phyloP scores from a whole-genome alignment of 768 basidiomycete genomes.

The Candolleomyces eurysporus region DNA sequence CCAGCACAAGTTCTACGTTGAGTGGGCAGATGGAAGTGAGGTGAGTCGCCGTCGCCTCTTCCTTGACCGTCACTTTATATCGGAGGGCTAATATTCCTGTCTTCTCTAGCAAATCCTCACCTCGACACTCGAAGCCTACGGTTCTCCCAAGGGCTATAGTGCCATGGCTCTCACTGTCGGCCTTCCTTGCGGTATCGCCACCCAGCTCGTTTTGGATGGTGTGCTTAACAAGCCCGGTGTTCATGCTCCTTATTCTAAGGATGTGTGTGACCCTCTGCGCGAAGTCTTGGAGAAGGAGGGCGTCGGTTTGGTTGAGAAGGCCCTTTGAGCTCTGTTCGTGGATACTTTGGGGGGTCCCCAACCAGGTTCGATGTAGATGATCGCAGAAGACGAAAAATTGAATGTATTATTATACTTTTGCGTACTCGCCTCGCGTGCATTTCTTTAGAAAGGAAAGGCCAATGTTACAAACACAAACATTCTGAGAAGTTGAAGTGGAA shows the following conservation, averaged over 20 bases:
- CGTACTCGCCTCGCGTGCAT: no score
- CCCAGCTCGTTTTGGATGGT: conserved; percentile 89
- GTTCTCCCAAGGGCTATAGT: conserved; percentile 62
- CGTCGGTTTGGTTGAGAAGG: conserved; percentile 66
- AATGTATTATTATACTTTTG: no score
- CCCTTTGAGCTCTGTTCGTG: conserved; percentile 40
- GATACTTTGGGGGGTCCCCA: no score
- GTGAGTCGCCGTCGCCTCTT: conserved; percentile 31
- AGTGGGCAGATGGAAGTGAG: conserved; percentile 79
- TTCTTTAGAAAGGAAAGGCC: no score
- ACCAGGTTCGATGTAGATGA: no score
- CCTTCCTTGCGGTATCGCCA: conserved; percentile 90
- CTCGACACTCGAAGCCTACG: conserved; percentile 89
- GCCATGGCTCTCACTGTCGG: conserved; percentile 94
- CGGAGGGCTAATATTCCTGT: neutral
- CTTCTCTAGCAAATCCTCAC: conserved; percentile 72
- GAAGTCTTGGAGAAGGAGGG: conserved; percentile 71
- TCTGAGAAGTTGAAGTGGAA: no score
- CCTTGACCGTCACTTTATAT: neutral
- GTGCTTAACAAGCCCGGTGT: conserved; percentile 76
- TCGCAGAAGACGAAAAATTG: no score
- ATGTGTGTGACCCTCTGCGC: conserved; percentile 76
- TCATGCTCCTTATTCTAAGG: conserved; percentile 82
- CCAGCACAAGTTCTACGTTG: conserved; percentile 95
- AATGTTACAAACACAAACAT: no score